Evolutionary conservation across 371 early-diverging fungal species (phyloP).

Genomic region (Coemansia sp.): DNA sequence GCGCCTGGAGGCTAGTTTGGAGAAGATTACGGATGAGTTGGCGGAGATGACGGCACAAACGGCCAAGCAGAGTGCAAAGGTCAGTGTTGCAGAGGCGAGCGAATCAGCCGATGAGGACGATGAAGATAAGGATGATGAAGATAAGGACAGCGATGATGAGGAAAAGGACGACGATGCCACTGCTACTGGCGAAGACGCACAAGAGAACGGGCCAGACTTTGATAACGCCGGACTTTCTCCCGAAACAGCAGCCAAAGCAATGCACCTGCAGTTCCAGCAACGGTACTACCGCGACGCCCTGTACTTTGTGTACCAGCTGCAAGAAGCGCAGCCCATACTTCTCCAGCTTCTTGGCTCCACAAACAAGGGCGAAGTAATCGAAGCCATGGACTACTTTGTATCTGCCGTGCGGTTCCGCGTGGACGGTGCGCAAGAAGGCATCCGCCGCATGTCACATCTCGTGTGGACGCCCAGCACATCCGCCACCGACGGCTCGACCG

Average conservation of each 20-base stretch:
- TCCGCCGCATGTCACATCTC: slow-evolving; percentile 90
- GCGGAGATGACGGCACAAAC: slow-evolving; percentile 53
- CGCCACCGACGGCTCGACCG: slow-evolving; percentile 66
- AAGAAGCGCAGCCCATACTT: slow-evolving; percentile 69
- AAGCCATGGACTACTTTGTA: slow-evolving; percentile 92
- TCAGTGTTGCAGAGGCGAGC: slow-evolving; percentile 11
- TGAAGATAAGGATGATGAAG: not conserved
- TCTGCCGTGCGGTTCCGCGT: slow-evolving; percentile 78
- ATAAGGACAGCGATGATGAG: slow-evolving; percentile 38
- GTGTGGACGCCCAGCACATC: slow-evolving; percentile 70
- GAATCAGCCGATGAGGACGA: not conserved
- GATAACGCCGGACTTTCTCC: slow-evolving; percentile 45
- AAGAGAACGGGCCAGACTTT: slow-evolving; percentile 19
- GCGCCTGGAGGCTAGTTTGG: slow-evolving; percentile 64
- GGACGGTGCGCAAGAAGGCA: slow-evolving; percentile 77
- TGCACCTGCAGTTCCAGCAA: slow-evolving; percentile 63
- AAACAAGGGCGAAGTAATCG: slow-evolving; percentile 86
- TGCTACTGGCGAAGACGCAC: slow-evolving; percentile 7
- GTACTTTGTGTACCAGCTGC: slow-evolving; percentile 75
- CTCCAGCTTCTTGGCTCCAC: slow-evolving; percentile 84
- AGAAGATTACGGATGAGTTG: slow-evolving; percentile 63
- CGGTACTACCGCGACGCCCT: slow-evolving; percentile 86
- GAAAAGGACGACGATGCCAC: slow-evolving; percentile 21
- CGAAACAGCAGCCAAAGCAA: slow-evolving; percentile 53
- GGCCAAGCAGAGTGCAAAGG: slow-evolving; percentile 19